A percentile compares a stretch with the other conserved stretches of the same genome.
These are phyloP conservation scores for Boehmeria nivea DNA, from an alignment of 306 rosid genomes.

Conservation along the genomic window DNA sequence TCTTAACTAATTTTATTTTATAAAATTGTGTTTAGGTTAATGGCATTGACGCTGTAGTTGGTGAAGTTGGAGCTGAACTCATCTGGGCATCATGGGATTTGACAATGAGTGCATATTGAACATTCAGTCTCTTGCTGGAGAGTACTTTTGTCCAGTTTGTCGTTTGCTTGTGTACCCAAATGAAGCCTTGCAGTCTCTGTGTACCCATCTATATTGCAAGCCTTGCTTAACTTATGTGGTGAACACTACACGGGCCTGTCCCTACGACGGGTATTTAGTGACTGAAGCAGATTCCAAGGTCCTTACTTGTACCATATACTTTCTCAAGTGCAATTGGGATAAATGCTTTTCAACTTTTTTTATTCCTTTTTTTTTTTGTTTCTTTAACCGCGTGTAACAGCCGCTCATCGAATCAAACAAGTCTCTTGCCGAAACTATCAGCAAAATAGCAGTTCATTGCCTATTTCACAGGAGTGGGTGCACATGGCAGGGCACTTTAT, in stretches of 20 bases:
- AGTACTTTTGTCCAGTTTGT: conserved; percentile 96
- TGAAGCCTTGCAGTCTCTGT: conserved; percentile 91
- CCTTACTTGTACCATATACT: conserved; percentile 7
- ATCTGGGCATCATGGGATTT: conserved; percentile 62
- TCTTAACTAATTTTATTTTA: no score
- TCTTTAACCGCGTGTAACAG: conserved; percentile 43
- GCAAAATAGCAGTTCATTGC: conserved; percentile 92
- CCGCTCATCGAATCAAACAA: conserved; percentile 74
- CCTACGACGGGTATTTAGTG: conserved; percentile 93
- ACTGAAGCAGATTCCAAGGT: conserved; percentile 96
- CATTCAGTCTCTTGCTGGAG: conserved; percentile 95
- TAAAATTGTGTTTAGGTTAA: conserved; percentile 18
- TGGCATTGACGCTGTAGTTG: conserved; percentile 30
- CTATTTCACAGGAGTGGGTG: conserved; percentile 91
- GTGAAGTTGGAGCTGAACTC: conserved; percentile 29
- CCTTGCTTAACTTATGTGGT: conserved; percentile 80
- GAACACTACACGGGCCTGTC: conserved; percentile 85
- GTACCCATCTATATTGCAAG: conserved; percentile 94
- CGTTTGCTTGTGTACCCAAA: conserved; percentile 85
- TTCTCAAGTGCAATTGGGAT: background rate
- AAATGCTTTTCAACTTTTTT: background rate
- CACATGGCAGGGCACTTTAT: conserved; percentile 86
- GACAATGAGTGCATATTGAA: conserved; percentile 94
- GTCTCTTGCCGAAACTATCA: conserved; percentile 78
- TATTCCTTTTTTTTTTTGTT: background rate